A percentile compares a stretch with the other conserved stretches of the same genome.
These are phyloP conservation scores for Narthecium ossifragum DNA, from an alignment of 106 monocot genomes.

Conservation along the genomic window DNA sequence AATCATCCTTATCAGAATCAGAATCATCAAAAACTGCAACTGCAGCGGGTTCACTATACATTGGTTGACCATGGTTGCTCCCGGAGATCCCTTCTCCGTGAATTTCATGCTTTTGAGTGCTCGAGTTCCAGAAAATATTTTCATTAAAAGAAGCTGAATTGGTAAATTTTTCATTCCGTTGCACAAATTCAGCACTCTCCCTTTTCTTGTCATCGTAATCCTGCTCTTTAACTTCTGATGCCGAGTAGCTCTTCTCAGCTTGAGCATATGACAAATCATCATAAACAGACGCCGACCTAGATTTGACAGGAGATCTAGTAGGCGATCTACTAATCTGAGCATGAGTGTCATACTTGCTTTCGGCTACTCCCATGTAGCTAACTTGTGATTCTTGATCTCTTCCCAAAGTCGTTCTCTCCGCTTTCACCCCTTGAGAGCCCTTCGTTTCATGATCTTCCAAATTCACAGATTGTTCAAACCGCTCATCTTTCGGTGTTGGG, in stretches of 20 bases:
- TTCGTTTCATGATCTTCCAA: conserved; percentile 1
- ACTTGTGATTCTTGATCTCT: conserved; percentile 12
- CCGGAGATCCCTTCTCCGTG: conserved; percentile 1
- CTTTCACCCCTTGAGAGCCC: background rate
- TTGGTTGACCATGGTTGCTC: conserved; percentile 8
- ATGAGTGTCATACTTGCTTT: conserved; percentile 2
- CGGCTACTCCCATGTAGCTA: conserved; percentile 1
- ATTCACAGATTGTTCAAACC: background rate
- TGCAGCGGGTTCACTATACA: too few species aligned
- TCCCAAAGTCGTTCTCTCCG: background rate
- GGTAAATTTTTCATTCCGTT: background rate
- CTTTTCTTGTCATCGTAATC: conserved; percentile 9
- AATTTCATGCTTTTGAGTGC: conserved; percentile 6
- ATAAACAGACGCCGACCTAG: background rate
- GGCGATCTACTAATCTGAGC: background rate
- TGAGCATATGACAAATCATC: conserved; percentile 10
- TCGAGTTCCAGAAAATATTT: conserved; percentile 12
- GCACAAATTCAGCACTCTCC: conserved; percentile 8
- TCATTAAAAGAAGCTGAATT: conserved; percentile 11
- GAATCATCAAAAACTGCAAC: conserved; percentile 43
- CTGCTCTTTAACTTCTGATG: background rate
- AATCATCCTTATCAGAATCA: conserved; percentile 37
- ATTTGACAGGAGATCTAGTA: conserved; percentile 7
- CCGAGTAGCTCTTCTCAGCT: conserved; percentile 12
- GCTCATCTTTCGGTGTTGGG: background rate